A percentile compares a stretch with the other conserved stretches of the same genome.
phyloP scores from a whole-genome alignment of 768 basidiomycete species.

The Pilatotrama ljubarskyi region DNA sequence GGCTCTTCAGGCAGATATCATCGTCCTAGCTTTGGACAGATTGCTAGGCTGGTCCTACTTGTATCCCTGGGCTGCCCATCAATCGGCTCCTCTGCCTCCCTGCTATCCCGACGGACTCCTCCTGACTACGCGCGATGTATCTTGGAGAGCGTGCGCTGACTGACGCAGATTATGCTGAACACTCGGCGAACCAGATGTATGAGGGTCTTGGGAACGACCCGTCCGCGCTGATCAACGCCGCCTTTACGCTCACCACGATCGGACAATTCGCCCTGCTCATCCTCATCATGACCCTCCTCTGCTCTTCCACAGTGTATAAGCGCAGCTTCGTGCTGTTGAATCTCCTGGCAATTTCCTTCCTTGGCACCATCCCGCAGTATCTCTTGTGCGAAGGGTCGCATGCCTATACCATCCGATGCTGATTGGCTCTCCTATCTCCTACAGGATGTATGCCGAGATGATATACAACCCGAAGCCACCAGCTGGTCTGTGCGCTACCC shows the following conservation, averaged over 20 bases:
- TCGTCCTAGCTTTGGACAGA: not conserved
- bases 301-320: constrained; percentile 7
- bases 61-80: not conserved
- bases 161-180: not conserved
- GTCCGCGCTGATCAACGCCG: constrained; percentile 13
- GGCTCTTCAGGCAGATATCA: not conserved
- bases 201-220: constrained; percentile 12
- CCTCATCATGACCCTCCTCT: constrained; percentile 16
- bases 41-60: constrained; percentile 10
- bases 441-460: constrained; percentile 17
- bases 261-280: constrained; percentile 20
- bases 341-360: constrained; percentile 13
- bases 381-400: constrained; percentile 12
- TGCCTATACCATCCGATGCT: not conserved
- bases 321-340: constrained; percentile 20
- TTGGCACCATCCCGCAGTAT: constrained; percentile 11
- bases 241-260: constrained; percentile 18
- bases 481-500: constrained; percentile 6
- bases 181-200: constrained; percentile 2
- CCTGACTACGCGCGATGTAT: not conserved
- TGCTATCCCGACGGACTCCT: not conserved
- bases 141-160: not conserved
- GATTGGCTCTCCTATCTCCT: not conserved
- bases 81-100: not conserved
- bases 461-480: constrained; percentile 15